These are phyloP conservation scores for Candida coquimbonensis DNA, from an alignment of 805 yeast species.

Conservation along the genomic window DNA sequence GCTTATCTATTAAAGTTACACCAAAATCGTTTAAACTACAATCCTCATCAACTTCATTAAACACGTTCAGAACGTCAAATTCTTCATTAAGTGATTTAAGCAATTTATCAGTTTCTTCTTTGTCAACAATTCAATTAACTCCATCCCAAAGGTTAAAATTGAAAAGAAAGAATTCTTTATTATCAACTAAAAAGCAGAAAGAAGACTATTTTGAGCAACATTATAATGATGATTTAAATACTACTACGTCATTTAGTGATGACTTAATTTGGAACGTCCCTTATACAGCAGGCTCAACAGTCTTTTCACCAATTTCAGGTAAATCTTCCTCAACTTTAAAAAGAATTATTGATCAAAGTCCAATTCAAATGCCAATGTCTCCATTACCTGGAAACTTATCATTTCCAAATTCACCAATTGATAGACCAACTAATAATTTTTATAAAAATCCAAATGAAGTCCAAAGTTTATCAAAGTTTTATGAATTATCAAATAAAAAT, in stretches of 20 bases:
- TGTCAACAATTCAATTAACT: slow-evolving; percentile 24
- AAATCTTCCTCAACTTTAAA: slow-evolving; percentile 18
- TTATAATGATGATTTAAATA: slow-evolving; percentile 25
- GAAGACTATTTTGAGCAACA: slow-evolving; percentile 34
- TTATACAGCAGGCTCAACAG: slow-evolving; percentile 28
- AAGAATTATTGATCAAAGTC: slow-evolving; percentile 16
- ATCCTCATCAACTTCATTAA: neutral
- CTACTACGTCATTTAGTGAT: slow-evolving; percentile 26
- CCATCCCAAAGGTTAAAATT: slow-evolving; percentile 37
- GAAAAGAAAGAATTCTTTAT: slow-evolving; percentile 31
- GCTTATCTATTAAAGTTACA: no score
- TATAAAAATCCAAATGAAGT: slow-evolving; percentile 19
- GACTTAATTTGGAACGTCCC: slow-evolving; percentile 48
- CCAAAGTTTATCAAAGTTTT: slow-evolving; percentile 18
- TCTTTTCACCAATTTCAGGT: slow-evolving; percentile 20
- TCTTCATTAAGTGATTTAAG: slow-evolving; percentile 6
- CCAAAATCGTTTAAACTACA: no score
- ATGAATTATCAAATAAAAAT: slow-evolving; percentile 14
- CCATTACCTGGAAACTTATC: slow-evolving; percentile 38
- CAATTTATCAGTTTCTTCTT: slow-evolving; percentile 3
- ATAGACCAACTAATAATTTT: slow-evolving; percentile 3
- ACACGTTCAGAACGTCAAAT: neutral
- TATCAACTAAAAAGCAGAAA: slow-evolving; percentile 23
- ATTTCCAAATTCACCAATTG: slow-evolving; percentile 2
- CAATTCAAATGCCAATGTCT: slow-evolving; percentile 33